A percentile compares a stretch with the other conserved stretches of the same genome.
phyloP scores from a whole-genome alignment of 768 basidiomycete species.

The Naganishia onofrii region DNA sequence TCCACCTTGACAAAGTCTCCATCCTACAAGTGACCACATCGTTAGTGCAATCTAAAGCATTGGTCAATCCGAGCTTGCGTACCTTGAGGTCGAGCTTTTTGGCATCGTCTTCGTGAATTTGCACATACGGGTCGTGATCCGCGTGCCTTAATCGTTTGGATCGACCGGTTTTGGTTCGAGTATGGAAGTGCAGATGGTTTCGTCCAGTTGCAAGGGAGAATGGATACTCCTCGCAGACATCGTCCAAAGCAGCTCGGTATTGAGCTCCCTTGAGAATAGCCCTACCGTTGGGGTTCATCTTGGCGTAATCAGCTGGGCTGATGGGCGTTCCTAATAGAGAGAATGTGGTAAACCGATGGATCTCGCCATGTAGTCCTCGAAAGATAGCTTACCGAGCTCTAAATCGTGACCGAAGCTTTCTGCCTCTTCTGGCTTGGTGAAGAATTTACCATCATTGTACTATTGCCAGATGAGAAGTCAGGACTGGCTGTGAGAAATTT shows the following conservation, averaged over 20 bases:
- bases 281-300: slow-evolving; percentile 35
- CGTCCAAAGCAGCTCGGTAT: slow-evolving; percentile 33
- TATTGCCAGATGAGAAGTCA: neutral
- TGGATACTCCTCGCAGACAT: slow-evolving; percentile 33
- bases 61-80: too few relatives aligned
- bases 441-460: slow-evolving; percentile 35
- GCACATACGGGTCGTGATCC: slow-evolving; percentile 33
- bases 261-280: slow-evolving; percentile 36
- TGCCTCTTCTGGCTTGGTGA: slow-evolving; percentile 32
- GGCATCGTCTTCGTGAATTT: slow-evolving; percentile 36
- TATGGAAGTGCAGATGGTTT: slow-evolving; percentile 34
- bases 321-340: slow-evolving; percentile 35
- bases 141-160: slow-evolving; percentile 34
- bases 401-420: slow-evolving; percentile 34
- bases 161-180: slow-evolving; percentile 38
- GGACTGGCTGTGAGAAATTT: neutral
- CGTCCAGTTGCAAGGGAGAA: slow-evolving; percentile 34
- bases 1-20: slow-evolving; percentile 36
- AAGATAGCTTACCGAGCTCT: neutral
- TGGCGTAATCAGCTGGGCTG: slow-evolving; percentile 29
- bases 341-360: neutral
- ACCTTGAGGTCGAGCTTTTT: slow-evolving; percentile 30
- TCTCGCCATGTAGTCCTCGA: neutral
- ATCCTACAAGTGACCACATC: neutral
- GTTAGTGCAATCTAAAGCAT: neutral